Evolutionary conservation across 441 rosid genomes (phyloP), one percentile per base, ranked within the genome.

Genomic region (Jatropha podagrica): DNA sequence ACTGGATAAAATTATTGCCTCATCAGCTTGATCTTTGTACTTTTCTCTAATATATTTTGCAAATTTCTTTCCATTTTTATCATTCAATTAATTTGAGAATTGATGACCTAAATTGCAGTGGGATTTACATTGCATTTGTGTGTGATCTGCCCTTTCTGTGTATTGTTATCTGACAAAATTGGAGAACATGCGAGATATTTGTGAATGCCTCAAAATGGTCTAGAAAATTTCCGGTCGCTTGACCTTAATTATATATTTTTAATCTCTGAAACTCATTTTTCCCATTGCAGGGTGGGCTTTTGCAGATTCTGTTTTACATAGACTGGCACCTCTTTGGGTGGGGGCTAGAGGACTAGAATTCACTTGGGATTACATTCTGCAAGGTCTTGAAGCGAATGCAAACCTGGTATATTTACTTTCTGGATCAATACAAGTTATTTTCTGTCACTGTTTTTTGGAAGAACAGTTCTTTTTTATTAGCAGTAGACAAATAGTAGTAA

Each of bases 321-420:
- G 92, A 81, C 83, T 92, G 83, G 99, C 97, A 69, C 97, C 97
- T 54, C 96, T 95, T 32, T 91, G 99, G 99, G 97, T 91, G 60
- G 97, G 97, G 69, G 97, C 97, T 66, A 85, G 98, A 82, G 97
- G 97, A 68, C 87, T 90, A 67, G 97, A 95, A 79, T 93, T 95
- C 81, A 95, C 97, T 23, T 92, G 98, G 98, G 97, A 92, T 48
- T 92, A 86, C 78, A 83, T 95, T 78, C 78, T 94, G 46, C 97
- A 94, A 79, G 98, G 98, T 55, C 91, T 94, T 56, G 98, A 95
- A 90, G 95, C 98, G 70, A 95, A 95, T 84, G 97, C 98, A 15
- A 91, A 92, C 82, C 82, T 94, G 96, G 98, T 88, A 85, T 27
- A 79, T 65, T 72, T 73, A 8, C 64, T 42, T 63, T 59, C n/a